Conservation (phyloP, 257 asterid genomes). For the Lycium ferocissimum region DNA sequence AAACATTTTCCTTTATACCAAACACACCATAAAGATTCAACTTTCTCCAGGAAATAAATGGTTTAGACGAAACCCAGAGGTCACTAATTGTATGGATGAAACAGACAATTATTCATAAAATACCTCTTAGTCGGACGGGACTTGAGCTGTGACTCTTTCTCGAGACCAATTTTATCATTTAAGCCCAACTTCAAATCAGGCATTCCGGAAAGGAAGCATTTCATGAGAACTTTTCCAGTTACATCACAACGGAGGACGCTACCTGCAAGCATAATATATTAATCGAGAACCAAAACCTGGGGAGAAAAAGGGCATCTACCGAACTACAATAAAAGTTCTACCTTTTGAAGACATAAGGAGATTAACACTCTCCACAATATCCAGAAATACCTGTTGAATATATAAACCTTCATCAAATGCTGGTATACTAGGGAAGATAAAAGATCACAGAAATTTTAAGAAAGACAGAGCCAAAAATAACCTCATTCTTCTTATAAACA, state of each 20-base stretch:
- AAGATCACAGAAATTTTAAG: background rate
- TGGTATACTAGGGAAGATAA: background rate
- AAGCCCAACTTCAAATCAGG: constrained; percentile 98
- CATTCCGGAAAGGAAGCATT: constrained; percentile 99
- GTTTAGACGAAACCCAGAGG: background rate
- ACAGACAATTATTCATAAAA: background rate
- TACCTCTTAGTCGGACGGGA: constrained; percentile 98
- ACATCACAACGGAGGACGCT: constrained; percentile 97
- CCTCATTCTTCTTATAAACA: constrained; percentile 97
- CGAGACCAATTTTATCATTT: constrained; percentile 99
- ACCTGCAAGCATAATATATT: constrained; percentile 56
- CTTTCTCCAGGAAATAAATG: constrained; percentile 8
- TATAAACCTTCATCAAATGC: constrained; percentile 25
- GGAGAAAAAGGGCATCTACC: background rate
- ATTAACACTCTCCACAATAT: constrained; percentile 98
- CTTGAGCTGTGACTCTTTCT: constrained; percentile 95
- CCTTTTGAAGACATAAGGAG: constrained; percentile 99
- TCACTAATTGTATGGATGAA: constrained; percentile 1
- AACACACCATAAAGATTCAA: background rate
- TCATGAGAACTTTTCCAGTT: constrained; percentile 96
- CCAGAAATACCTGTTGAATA: constrained; percentile 85
- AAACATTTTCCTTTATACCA: no score
- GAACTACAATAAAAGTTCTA: constrained; percentile 30
- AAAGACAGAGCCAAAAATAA: constrained; percentile 36
- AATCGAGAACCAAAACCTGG: constrained; percentile 24